phyloP scores from a whole-genome alignment of 345 rosid genomes.

The Excoecaria cochinchinensis region DNA sequence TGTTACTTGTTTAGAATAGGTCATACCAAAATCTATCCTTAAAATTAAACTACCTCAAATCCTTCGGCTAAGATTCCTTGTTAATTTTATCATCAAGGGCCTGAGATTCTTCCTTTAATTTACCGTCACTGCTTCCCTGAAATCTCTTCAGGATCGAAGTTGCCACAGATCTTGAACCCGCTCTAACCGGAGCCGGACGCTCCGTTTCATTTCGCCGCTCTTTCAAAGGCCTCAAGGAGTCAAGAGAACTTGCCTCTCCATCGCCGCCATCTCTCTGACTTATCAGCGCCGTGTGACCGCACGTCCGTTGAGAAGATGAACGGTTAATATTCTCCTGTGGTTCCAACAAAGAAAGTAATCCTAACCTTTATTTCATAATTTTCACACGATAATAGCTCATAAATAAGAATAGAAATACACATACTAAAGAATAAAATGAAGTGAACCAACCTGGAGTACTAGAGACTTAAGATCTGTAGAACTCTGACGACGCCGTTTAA shows the following conservation, averaged over 20 bases:
- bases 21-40: constrained; percentile 14
- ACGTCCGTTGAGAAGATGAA: constrained; percentile 14
- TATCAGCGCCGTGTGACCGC: background rate
- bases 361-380: background rate
- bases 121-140: too few relatives aligned
- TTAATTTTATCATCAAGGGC: constrained; percentile 9
- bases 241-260: constrained; percentile 18
- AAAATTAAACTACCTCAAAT: constrained; percentile 14
- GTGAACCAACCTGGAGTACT: background rate
- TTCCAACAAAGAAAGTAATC: background rate
- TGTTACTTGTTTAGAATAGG: constrained; percentile 15
- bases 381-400: background rate
- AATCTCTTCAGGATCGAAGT: too few relatives aligned
- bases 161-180: constrained; percentile 17
- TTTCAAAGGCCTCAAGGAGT: constrained; percentile 21
- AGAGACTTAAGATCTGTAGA: constrained; percentile 29
- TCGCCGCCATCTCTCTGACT: constrained; percentile 5
- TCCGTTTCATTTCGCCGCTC: constrained; percentile 8
- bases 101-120: background rate
- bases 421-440: background rate
- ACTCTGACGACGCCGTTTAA: constrained; percentile 29
- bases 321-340: constrained; percentile 23
- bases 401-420: background rate
- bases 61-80: constrained; percentile 26
- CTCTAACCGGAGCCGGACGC: background rate